phyloP scores from a whole-genome alignment of 768 basidiomycete species.

The Clavaria fumosa region DNA sequence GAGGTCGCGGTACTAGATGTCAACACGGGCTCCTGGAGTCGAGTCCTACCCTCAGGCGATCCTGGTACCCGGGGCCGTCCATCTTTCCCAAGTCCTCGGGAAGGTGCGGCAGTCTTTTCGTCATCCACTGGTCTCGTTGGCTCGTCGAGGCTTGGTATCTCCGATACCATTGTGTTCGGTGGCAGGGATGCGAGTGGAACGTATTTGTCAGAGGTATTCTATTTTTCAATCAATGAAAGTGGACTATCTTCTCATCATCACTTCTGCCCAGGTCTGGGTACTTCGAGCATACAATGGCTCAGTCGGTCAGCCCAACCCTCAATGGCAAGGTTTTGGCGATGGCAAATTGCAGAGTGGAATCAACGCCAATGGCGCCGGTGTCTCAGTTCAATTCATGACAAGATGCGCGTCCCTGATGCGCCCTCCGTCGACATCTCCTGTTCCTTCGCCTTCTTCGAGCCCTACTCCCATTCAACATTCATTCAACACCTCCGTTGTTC shows the following conservation, averaged over 20 bases:
- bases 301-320: slow-evolving; percentile 35
- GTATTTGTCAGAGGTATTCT: slow-evolving; percentile 57
- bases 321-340: slow-evolving; percentile 51
- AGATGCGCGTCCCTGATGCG: slow-evolving; percentile 35
- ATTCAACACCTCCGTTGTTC: slow-evolving; percentile 25
- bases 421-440: slow-evolving; percentile 11
- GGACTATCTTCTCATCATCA: too few relatives aligned
- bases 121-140: slow-evolving; percentile 43
- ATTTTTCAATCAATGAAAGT: too few relatives aligned
- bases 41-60: slow-evolving; percentile 63
- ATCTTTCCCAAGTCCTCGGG: slow-evolving; percentile 48
- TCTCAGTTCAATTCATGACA: slow-evolving; percentile 40
- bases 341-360: slow-evolving; percentile 48
- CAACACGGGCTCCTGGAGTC: slow-evolving; percentile 49
- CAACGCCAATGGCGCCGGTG: slow-evolving; percentile 53
- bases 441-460: slow-evolving; percentile 12
- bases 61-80: slow-evolving; percentile 35
- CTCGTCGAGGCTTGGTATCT: slow-evolving; percentile 24
- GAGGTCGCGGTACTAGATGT: slow-evolving; percentile 60
- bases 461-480: slow-evolving; percentile 5
- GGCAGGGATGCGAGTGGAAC: slow-evolving; percentile 52
- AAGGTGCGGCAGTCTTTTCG: slow-evolving; percentile 54
- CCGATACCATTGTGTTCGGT: slow-evolving; percentile 67
- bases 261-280: too few relatives aligned
- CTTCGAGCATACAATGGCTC: slow-evolving; percentile 56